Percentiles rank a stretch among this genome's conserved stretches.
These are phyloP conservation scores for Mycosphaerella arachidis DNA, from an alignment of 2,329 filamentous ascomycete genomes.

Conservation along the genomic window DNA sequence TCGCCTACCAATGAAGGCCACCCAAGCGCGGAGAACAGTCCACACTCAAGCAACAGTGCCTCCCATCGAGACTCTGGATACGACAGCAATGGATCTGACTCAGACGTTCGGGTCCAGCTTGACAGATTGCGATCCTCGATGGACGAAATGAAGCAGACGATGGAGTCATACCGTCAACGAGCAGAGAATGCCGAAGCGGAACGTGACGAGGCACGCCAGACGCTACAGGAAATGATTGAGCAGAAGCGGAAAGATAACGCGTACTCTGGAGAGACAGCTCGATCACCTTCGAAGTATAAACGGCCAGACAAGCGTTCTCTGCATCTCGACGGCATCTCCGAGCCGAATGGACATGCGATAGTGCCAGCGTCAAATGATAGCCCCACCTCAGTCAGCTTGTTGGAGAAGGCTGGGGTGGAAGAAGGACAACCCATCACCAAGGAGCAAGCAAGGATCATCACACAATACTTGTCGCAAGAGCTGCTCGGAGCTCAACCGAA, in stretches of 20 bases:
- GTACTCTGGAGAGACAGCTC: constrained; percentile 8
- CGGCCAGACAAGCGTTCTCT: constrained; percentile 12
- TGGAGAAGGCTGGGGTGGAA: constrained; percentile 30
- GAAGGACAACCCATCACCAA: constrained; percentile 31
- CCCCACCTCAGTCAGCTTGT: constrained; percentile 26
- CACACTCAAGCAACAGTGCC: constrained; percentile 6
- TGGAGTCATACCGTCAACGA: constrained; percentile 70
- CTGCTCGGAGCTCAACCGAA: constrained; percentile 20
- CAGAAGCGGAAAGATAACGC: constrained; percentile 69
- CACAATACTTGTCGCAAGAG: constrained; percentile 28
- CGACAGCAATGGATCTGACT: constrained; percentile 8
- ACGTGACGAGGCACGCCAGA: constrained; percentile 65
- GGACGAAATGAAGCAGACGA: constrained; percentile 71
- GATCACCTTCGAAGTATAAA: constrained; percentile 13
- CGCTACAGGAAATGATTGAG: constrained; percentile 81
- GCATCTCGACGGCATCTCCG: constrained; percentile 16
- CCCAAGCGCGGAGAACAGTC: constrained; percentile 14
- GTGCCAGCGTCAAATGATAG: constrained; percentile 15
- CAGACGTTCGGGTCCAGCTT: constrained; percentile 63
- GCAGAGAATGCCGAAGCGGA: constrained; percentile 77
- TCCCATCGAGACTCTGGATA: background rate
- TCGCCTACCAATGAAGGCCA: constrained; percentile 21
- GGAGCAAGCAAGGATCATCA: constrained; percentile 31
- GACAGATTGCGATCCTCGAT: constrained; percentile 76
- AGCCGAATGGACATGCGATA: constrained; percentile 26